Base-by-base conservation (phyloP, 345 rosid species). In the Citrus hindsii region DNA sequence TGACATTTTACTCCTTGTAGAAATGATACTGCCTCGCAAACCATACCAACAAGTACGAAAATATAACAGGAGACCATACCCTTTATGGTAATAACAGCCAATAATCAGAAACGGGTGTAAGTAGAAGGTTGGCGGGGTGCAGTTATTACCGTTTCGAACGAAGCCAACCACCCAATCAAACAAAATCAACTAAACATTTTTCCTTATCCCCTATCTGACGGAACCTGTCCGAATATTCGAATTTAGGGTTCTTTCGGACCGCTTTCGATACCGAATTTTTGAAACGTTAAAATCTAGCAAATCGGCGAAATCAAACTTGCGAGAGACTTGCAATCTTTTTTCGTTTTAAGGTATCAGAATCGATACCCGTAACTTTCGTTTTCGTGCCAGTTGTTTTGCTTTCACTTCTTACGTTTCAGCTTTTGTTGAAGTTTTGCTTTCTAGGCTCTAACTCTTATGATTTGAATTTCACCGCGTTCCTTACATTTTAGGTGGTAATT, bases 181-280 rank as follows among this genome's bases (percentile, higher is more conserved):
- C 51, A 13, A 46, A 12, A 46, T 3, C 16, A 46, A 12, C 51
- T 46, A 5, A 13, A 46, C 14, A 3, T 13, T 46, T 33, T 4
- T 33, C 35, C 6, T 33, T 46, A 46, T 46, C 18, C 51, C 51
- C 18, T 13, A 0, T 46, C 16, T 46, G 51, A 46, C 51, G 18
- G 5, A 46, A 13, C 51, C 51, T 46, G 51, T 46, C 58, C 71
- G 81, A 73, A 77, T 77, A 82, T 68, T 73, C 76, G 76, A 73
- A 60, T 67, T 67, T 77, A 77, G 84, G 79, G 60, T 37, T 69
- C 76, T 63, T 63, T 48, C 22, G 65, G 10, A 13, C 38, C 19
- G 13, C 71, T 22, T 48, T 28, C 21, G 30, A 22, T 27, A 10
- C 59, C 38, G 10, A 25, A 27, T 42, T 42, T 18, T 24, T 18